Conservation (phyloP, 495 filamentous ascomycete genomes). For the Aspergillus avenaceus region DNA sequence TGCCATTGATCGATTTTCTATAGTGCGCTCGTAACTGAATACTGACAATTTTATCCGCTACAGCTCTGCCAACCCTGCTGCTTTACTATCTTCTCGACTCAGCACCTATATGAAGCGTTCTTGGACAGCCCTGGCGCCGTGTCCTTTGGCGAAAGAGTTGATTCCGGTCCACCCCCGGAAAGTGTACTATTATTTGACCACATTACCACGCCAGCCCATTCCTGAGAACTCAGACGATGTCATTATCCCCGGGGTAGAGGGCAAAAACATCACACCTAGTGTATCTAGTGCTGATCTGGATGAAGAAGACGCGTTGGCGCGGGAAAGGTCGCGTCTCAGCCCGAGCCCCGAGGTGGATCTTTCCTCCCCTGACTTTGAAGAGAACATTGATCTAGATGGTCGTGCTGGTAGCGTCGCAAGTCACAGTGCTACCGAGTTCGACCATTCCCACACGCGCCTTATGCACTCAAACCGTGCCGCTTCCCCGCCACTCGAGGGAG, state of each 20-base stretch:
- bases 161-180: slow-evolving; percentile 88
- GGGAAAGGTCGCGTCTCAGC: slow-evolving; percentile 71
- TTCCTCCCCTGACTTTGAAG: slow-evolving; percentile 78
- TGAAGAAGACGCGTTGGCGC: slow-evolving; percentile 64
- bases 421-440: slow-evolving; percentile 52
- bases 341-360: slow-evolving; percentile 92
- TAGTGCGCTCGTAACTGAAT: background rate
- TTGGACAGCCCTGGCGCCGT: slow-evolving; percentile 77
- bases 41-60: slow-evolving; percentile 27
- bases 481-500: slow-evolving; percentile 86
- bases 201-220: slow-evolving; percentile 73
- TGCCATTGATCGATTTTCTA: slow-evolving; percentile 3
- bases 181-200: slow-evolving; percentile 94
- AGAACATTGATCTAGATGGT: slow-evolving; percentile 49
- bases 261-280: slow-evolving; percentile 72
- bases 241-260: slow-evolving; percentile 34
- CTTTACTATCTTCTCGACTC: slow-evolving; percentile 89
- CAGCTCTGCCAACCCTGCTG: slow-evolving; percentile 93
- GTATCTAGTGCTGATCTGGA: slow-evolving; percentile 70
- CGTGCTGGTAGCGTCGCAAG: slow-evolving; percentile 47
- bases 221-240: slow-evolving; percentile 64
- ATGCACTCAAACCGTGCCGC: slow-evolving; percentile 65
- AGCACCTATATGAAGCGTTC: slow-evolving; percentile 83
- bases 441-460: slow-evolving; percentile 36
- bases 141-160: slow-evolving; percentile 88